These are phyloP conservation scores for Astragalus glycyphyllos DNA, from an alignment of 306 rosid genomes.

Conservation along the genomic window DNA sequence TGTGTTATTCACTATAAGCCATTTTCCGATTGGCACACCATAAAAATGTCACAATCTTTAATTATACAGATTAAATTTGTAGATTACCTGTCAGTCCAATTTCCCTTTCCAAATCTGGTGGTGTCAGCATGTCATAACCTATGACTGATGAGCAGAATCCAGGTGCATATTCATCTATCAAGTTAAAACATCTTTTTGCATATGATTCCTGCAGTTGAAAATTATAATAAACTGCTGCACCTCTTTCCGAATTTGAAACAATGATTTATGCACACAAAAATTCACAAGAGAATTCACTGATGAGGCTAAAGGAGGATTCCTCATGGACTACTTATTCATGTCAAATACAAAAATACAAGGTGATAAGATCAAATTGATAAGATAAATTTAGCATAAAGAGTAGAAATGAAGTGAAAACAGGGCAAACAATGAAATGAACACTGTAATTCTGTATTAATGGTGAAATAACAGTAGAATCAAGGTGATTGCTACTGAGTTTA, in stretches of 20 bases:
- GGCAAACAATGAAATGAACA: no score
- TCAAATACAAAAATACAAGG: background rate
- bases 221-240: background rate
- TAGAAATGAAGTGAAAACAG: no score
- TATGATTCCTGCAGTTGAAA: conserved; percentile 57
- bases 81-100: conserved; percentile 71
- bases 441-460: no score
- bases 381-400: no score
- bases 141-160: conserved; percentile 70
- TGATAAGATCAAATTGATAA: no score
- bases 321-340: background rate
- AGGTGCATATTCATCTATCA: conserved; percentile 74
- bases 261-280: background rate
- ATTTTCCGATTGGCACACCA: no score
- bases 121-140: conserved; percentile 77
- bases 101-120: conserved; percentile 81
- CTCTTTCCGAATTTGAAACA: background rate
- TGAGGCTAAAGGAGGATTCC: conserved; percentile 9
- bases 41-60: no score
- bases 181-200: conserved; percentile 58
- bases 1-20: no score
- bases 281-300: background rate
- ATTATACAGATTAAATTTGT: background rate
- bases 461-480: no score
- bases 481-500: no score